phyloP scores from a whole-genome alignment of 1,139 yeast species.

The Yamadazyma siamensis region DNA sequence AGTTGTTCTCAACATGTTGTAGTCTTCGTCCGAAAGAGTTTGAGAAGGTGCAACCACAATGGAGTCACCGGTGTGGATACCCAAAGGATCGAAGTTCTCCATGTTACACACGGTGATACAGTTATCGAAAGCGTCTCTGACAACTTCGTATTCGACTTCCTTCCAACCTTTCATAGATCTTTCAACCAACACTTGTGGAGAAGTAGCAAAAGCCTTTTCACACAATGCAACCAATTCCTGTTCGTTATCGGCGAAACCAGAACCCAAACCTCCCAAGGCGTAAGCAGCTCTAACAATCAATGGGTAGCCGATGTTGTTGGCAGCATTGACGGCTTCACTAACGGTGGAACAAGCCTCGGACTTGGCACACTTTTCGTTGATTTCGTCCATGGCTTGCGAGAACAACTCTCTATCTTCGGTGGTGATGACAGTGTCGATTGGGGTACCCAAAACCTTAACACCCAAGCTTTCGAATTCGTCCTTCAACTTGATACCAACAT shows the following conservation, averaged over 20 bases:
- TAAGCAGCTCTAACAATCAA: slow-evolving; percentile 97
- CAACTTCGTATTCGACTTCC: slow-evolving; percentile 98
- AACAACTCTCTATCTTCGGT: slow-evolving; percentile 97
- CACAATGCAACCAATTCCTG: slow-evolving; percentile 79
- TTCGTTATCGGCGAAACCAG: slow-evolving; percentile 95
- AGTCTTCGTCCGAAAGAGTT: slow-evolving; percentile 94
- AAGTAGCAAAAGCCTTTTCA: slow-evolving; percentile 88
- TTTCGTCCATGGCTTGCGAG: slow-evolving; percentile 92
- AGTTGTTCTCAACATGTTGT: slow-evolving; percentile 96
- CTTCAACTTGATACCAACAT: slow-evolving; percentile 92
- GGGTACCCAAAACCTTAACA: slow-evolving; percentile 95
- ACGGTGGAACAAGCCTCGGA: slow-evolving; percentile 81
- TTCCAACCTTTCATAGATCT: slow-evolving; percentile 99
- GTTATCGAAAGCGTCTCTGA: slow-evolving; percentile 94
- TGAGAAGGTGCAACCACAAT: slow-evolving; percentile 99
- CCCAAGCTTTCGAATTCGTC: slow-evolving; percentile 92
- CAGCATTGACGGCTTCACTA: slow-evolving; percentile 82
- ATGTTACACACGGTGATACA: slow-evolving; percentile 99
- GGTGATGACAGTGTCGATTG: slow-evolving; percentile 90
- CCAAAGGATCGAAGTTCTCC: slow-evolving; percentile 99
- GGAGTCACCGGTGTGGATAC: slow-evolving; percentile 98
- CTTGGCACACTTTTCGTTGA: slow-evolving; percentile 90
- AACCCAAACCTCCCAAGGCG: slow-evolving; percentile 97
- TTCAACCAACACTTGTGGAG: slow-evolving; percentile 95
- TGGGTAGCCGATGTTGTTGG: slow-evolving; percentile 86